Evolutionary conservation across 2,329 filamentous ascomycete species (phyloP).

Genomic region (Colletotrichum tabaci): DNA sequence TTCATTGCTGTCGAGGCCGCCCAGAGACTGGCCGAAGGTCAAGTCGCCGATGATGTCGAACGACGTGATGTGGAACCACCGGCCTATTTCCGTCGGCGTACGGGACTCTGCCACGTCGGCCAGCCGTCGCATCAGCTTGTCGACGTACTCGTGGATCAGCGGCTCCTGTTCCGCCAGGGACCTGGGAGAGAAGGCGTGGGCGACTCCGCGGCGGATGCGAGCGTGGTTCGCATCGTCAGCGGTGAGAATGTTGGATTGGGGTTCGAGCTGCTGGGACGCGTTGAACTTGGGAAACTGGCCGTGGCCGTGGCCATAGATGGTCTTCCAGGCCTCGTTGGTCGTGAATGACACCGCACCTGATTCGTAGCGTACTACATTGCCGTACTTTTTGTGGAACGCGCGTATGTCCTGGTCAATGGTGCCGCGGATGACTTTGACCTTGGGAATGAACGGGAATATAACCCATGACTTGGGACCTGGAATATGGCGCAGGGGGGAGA

Average conservation of each 20-base stretch:
- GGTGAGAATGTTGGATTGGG: conserved; percentile 5
- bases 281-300: background rate
- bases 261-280: conserved; percentile 2
- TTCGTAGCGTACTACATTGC: conserved; percentile 60
- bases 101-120: conserved; percentile 33
- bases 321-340: conserved; percentile 53
- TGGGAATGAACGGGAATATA: conserved; percentile 8
- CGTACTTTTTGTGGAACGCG: conserved; percentile 56
- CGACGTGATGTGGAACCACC: conserved; percentile 39
- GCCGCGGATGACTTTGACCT: conserved; percentile 6
- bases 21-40: conserved; percentile 49
- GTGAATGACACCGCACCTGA: conserved; percentile 63
- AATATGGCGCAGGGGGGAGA: background rate
- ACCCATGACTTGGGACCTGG: background rate
- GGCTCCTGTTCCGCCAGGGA: conserved; percentile 50
- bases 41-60: conserved; percentile 51
- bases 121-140: conserved; percentile 45
- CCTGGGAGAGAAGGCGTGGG: conserved; percentile 48
- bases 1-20: conserved; percentile 44
- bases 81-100: conserved; percentile 13
- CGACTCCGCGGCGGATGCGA: conserved; percentile 38
- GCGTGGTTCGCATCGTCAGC: conserved; percentile 26
- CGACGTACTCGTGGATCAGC: conserved; percentile 46
- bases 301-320: conserved; percentile 48
- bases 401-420: conserved; percentile 43